A percentile compares a stretch with the other conserved stretches of the same genome.
phyloP scores from a whole-genome alignment of 768 basidiomycete genomes.

The Russula emetica region DNA sequence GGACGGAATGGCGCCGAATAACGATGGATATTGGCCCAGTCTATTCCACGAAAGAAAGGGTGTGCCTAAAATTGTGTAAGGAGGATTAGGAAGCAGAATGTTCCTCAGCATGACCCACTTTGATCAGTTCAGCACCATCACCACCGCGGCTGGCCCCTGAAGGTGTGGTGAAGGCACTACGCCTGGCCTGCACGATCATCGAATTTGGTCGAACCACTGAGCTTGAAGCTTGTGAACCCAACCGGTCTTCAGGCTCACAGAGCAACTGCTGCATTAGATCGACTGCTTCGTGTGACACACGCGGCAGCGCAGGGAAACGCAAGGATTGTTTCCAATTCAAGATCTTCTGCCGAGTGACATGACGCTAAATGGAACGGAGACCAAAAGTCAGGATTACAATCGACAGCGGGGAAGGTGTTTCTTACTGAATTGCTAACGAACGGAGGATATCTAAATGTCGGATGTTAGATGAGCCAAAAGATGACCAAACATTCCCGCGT shows the following conservation, averaged over 20 bases:
- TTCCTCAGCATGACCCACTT: conserved; percentile 44
- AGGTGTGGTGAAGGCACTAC: conserved; percentile 63
- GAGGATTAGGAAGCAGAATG: conserved; percentile 20
- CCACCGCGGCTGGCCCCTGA: conserved; percentile 46
- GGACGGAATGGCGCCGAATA: conserved; percentile 87
- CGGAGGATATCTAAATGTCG: conserved; percentile 70
- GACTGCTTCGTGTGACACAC: conserved; percentile 80
- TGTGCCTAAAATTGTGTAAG: conserved; percentile 51
- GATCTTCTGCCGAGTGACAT: conserved; percentile 95
- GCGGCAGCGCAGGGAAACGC: conserved; percentile 80
- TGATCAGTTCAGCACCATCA: conserved; percentile 90
- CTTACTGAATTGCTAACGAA: conserved; percentile 90
- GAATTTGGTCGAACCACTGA: conserved; percentile 74
- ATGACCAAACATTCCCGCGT: conserved; percentile 9
- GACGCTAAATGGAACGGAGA: conserved; percentile 50
- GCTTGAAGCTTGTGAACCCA: conserved; percentile 69
- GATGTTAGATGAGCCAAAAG: conserved; percentile 18
- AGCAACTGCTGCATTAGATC: conserved; percentile 85
- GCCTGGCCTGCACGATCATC: conserved; percentile 65
- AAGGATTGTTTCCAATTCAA: conserved; percentile 90
- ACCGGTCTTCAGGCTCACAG: conserved; percentile 92
- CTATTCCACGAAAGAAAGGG: conserved; percentile 87
- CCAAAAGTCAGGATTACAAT: conserved; percentile 20
- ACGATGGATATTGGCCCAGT: conserved; percentile 83
- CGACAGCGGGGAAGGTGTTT: background rate